A percentile compares a stretch with the other conserved stretches of the same genome.
Evolutionary conservation across 2,329 filamentous ascomycete genomes (phyloP).

Genomic region (Xylariomycetidae sp.): DNA sequence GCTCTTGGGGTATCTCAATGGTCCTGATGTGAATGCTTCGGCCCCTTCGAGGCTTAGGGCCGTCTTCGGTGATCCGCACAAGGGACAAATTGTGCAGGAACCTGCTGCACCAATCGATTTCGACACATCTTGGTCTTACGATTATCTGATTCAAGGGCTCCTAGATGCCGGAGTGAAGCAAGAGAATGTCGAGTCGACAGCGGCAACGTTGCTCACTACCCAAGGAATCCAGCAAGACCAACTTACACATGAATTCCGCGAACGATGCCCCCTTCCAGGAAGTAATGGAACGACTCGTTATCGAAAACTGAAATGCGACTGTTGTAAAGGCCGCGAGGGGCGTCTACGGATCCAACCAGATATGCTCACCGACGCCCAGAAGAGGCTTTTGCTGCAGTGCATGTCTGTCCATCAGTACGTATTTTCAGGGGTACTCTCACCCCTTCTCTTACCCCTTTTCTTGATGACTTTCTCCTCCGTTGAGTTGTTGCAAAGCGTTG

Average conservation of each 20-base stretch:
- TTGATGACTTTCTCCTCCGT: no score
- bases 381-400: constrained; percentile 63
- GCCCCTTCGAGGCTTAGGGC: constrained; percentile 32
- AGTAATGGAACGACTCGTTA: background rate
- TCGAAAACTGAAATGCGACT: background rate
- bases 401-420: no score
- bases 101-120: background rate
- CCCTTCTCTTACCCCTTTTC: no score
- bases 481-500: no score
- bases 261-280: constrained; percentile 5
- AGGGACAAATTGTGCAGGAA: constrained; percentile 1
- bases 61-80: constrained; percentile 27
- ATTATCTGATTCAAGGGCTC: constrained; percentile 7
- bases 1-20: constrained; percentile 62
- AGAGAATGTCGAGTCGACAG: no score
- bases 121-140: constrained; percentile 3
- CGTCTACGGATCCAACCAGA: no score
- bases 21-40: constrained; percentile 52
- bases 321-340: no score
- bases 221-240: constrained; percentile 1
- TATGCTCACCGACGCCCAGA: constrained; percentile 57
- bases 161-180: constrained; percentile 1
- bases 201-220: background rate
- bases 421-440: no score
- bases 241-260: constrained; percentile 4